Evolutionary conservation across 1,139 yeast species (phyloP), one percentile per base, ranked within the genome.

Genomic region (Debaryomyces sp.): DNA sequence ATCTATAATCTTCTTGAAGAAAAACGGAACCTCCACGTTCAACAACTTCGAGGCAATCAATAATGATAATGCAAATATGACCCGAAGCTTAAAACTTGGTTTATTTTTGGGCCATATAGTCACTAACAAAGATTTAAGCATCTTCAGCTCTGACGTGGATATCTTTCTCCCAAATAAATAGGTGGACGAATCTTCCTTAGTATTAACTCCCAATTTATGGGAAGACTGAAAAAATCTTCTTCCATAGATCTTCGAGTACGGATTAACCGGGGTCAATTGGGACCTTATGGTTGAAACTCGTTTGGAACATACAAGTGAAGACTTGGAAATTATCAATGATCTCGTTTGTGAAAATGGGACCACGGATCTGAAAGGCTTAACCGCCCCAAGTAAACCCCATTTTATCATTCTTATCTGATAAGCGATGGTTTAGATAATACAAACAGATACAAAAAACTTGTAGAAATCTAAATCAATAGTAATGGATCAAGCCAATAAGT

Each of bases 1-100:
- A 69, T 94, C 99, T 42, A 94, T 85, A 46, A 91, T 92, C 41
- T 81, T 79, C 62, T 94, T 95, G 77, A 94, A 94, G 67, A 82
- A 90, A 61, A 94, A 92, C 0, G 99, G 99, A 4, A 94, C 99
- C 64, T 94, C 96, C 5, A 94, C 97, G 64, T 92, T 95, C 41
- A 94, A 73, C 6, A 94, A 62, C 64, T 94, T 94, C 26, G 97
- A 88, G 0, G 84, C 84, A 6, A 95, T 80, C 53, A 94, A 77
- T 47, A 94, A 68, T 0, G 84, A 61, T 24, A 94, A 64, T 0
- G 99, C 97, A 7, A 87, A 57, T 0, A 87, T 68, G 0, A 94
- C 99, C 43, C 99, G 73, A 34, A 81, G 61, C 62, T 84, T 87
- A 54, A 89, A 90, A 45, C 85, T 78, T 5, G 81, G 72, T 54